A percentile compares a stretch with the other conserved stretches of the same genome.
phyloP scores from a whole-genome alignment of 768 basidiomycete genomes.

The Pisolithus sp. region DNA sequence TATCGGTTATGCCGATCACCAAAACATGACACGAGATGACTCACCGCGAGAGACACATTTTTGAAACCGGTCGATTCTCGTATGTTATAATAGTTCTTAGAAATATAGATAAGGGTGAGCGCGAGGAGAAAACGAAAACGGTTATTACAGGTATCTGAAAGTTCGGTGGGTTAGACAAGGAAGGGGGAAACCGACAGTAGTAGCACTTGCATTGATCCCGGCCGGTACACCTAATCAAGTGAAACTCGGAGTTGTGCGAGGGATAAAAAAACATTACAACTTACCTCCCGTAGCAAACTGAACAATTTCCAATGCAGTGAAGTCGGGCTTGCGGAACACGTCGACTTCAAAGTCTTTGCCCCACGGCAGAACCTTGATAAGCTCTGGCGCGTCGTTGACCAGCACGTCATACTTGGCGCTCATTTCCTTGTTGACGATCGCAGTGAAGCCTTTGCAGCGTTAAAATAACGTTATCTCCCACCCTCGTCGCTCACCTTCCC shows the following conservation, averaged over 20 bases:
- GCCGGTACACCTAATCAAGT: conserved; percentile 60
- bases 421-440: conserved; percentile 79
- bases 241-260: not conserved
- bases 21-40: conserved; percentile 17
- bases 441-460: conserved; percentile 63
- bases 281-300: conserved; percentile 78
- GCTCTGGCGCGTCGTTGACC: conserved; percentile 67
- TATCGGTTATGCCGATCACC: not conserved
- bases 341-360: conserved; percentile 63
- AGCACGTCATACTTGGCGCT: conserved; percentile 77
- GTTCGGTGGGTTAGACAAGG: not conserved
- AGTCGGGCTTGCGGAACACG: conserved; percentile 80
- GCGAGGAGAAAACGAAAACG: not conserved
- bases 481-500: conserved; percentile 58
- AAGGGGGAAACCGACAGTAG: not conserved
- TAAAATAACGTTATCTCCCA: not conserved
- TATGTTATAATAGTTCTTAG: conserved; percentile 75
- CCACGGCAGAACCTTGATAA: conserved; percentile 83
- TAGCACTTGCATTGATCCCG: conserved; percentile 65
- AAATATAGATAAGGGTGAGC: not conserved
- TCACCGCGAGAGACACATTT: conserved; percentile 77
- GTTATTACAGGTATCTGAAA: conserved; percentile 55
- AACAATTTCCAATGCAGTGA: conserved; percentile 78
- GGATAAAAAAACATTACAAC: conserved; percentile 3
- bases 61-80: conserved; percentile 81